phyloP scores from a whole-genome alignment of 2,329 filamentous ascomycete species.

The Thelonectria olida region DNA sequence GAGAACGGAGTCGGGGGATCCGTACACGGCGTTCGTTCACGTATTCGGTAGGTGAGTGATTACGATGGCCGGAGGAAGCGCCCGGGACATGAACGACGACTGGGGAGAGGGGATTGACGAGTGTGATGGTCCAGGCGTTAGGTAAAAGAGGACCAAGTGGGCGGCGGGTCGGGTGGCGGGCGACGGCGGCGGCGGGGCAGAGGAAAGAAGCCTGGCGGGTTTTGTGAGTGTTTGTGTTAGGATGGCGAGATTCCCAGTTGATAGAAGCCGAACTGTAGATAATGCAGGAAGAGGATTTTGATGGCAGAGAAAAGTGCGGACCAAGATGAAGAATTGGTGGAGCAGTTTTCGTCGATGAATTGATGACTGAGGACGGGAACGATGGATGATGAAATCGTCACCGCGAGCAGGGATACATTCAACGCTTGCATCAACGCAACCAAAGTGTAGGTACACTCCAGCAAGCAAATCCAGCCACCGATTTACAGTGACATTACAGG shows the following conservation, averaged over 20 bases:
- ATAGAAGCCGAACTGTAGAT: too few species aligned
- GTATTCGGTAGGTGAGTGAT: conserved; percentile 12
- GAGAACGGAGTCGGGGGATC: not conserved
- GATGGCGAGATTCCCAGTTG: not conserved
- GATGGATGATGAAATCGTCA: not conserved
- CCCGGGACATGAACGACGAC: not conserved
- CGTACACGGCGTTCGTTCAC: not conserved
- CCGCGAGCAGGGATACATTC: not conserved
- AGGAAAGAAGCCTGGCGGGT: not conserved
- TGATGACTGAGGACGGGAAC: not conserved
- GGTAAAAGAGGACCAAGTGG: conserved; percentile 2
- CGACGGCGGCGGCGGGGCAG: not conserved
- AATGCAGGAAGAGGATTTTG: too few species aligned
- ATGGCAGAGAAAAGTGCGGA: not conserved
- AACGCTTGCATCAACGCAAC: not conserved
- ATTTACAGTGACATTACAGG: not conserved
- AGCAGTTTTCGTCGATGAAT: too few species aligned
- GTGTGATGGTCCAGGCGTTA: conserved; percentile 7
- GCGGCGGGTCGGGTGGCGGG: conserved; percentile 13
- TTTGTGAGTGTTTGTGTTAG: not conserved
- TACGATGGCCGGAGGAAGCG: not conserved
- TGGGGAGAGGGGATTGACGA: not conserved
- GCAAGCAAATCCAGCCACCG: not conserved
- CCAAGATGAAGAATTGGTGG: not conserved
- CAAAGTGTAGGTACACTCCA: not conserved